A percentile compares a stretch with the other conserved stretches of the same genome.
Conservation (phyloP, 129 eudicot species). For the Helianthus annuus region HanXRQr2.0-SUNRISE NC_035436.2:2257611-2258110, state of each 20-base stretch:
- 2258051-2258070: not conserved
- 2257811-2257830: constrained; percentile 93
- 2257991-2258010: too few relatives aligned
- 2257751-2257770: constrained; percentile 99
- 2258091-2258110: constrained; percentile 97
- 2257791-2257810: constrained; percentile 90
- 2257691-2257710: not conserved
- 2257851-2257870: constrained; percentile 93
- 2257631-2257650: too few relatives aligned
- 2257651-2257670: not conserved
- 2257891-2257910: constrained; percentile 95
- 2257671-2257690: not conserved
- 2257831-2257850: constrained; percentile 91
- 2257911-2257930: constrained; percentile 77
- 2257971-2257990: too few relatives aligned
- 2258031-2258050: too few relatives aligned
- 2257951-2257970: not conserved
- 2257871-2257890: constrained; percentile 97
- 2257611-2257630: too few relatives aligned
- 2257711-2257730: constrained; percentile 53
- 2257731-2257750: constrained; percentile 90
- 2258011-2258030: too few relatives aligned
- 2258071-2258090: constrained; percentile 20
- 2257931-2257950: constrained; percentile 11
- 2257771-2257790: constrained; percentile 90